Evolutionary conservation across 257 asterid species (phyloP).

Genomic region (Rehmannia glutinosa): DNA sequence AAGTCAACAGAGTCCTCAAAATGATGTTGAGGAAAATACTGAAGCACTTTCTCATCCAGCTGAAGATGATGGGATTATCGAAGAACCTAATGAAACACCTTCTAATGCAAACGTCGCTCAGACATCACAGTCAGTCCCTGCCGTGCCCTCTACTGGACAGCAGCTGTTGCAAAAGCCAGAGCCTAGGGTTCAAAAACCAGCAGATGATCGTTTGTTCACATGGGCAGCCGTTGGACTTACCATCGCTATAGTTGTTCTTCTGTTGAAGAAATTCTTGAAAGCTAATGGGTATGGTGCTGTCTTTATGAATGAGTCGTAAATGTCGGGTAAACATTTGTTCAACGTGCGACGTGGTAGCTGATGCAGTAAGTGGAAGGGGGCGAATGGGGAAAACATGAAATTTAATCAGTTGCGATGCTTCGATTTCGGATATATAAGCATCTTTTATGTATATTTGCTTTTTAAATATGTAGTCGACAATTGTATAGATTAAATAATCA

Average conservation of each 20-base stretch:
- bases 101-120: slow-evolving; percentile 32
- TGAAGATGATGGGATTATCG: slow-evolving; percentile 29
- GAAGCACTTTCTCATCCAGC: slow-evolving; percentile 30
- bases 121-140: slow-evolving; percentile 30
- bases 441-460: not conserved
- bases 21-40: slow-evolving; percentile 27
- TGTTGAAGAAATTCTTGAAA: slow-evolving; percentile 82
- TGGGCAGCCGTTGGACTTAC: slow-evolving; percentile 87
- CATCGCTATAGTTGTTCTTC: slow-evolving; percentile 70
- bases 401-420: not conserved
- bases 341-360: not conserved
- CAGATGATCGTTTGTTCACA: slow-evolving; percentile 69
- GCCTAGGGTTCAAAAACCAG: slow-evolving; percentile 40
- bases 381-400: not conserved
- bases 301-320: slow-evolving; percentile 61
- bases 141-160: slow-evolving; percentile 29
- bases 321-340: not conserved
- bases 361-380: slow-evolving; percentile 9
- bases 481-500: slow-evolving; percentile 17
- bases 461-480: slow-evolving; percentile 3
- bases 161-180: slow-evolving; percentile 35
- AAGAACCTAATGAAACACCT: slow-evolving; percentile 33
- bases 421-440: not conserved
- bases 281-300: slow-evolving; percentile 73
- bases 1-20: slow-evolving; percentile 29